These are phyloP conservation scores for Diplosphaera chodatii DNA, from an alignment of 139 green algal species.

Conservation along the genomic window DNA sequence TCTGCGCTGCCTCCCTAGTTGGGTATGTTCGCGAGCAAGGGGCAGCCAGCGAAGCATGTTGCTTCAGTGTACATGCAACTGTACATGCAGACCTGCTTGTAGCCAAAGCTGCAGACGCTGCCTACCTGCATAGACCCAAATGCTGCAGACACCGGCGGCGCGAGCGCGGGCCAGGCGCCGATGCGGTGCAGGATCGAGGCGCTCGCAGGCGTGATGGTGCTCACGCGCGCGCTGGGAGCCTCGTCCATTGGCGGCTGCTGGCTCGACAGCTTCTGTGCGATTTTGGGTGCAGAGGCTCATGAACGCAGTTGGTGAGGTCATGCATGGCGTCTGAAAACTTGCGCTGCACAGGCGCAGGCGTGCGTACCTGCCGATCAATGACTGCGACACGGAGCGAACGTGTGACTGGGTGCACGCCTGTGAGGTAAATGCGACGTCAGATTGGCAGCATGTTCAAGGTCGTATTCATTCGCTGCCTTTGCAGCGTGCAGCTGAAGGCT, in stretches of 20 bases:
- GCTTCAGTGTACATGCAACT: too few relatives aligned
- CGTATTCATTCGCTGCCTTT: too few relatives aligned
- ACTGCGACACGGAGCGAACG: conserved; percentile 39
- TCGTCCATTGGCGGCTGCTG: neutral
- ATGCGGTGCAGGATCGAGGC: conserved; percentile 38
- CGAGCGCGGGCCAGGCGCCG: conserved; percentile 51
- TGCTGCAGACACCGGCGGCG: conserved; percentile 19
- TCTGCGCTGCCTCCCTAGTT: too few relatives aligned
- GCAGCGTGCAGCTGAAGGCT: too few relatives aligned
- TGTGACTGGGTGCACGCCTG: conserved; percentile 48
- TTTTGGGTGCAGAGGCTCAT: too few relatives aligned
- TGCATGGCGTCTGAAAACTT: too few relatives aligned
- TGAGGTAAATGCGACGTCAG: neutral
- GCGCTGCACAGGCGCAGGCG: too few relatives aligned
- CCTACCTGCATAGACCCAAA: conserved; percentile 70
- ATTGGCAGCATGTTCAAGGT: conserved; percentile 8
- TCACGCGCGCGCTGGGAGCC: conserved; percentile 55
- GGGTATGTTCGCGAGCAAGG: too few relatives aligned
- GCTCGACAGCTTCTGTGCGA: neutral
- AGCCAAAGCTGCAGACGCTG: too few relatives aligned
- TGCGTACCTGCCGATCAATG: conserved; percentile 58
- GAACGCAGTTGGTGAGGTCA: too few relatives aligned
- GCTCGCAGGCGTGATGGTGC: conserved; percentile 63
- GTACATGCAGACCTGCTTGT: too few relatives aligned
- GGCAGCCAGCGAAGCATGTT: too few relatives aligned